Evolutionary conservation across 352 stramenopile species (phyloP), one percentile per base, ranked within the genome.

Genomic region (Pythium phragmiticola): DNA sequence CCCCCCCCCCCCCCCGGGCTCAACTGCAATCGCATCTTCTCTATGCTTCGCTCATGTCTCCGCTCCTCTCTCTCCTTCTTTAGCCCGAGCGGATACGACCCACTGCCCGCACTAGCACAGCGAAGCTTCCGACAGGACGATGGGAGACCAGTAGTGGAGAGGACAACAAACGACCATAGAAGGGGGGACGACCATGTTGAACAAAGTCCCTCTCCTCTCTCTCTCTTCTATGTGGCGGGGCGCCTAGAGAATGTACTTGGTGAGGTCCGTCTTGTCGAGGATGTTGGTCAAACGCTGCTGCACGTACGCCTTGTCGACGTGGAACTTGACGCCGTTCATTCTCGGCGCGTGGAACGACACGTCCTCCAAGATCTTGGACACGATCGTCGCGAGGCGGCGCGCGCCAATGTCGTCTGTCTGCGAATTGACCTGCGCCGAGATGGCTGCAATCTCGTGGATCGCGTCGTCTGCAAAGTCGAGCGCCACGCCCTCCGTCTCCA

Each of bases 371-470:
- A 99, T 98, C 60, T 98, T 93, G 75, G 98, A 97, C 69, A 99
- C 78, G 63, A 94, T 88, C 17, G 97, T 99, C 69, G 98, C 96
- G 47, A 99, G 81, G 47, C 98, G 90, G 39, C 98, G 81, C 14
- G 98, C 97, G 49, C 98, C 98, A 72, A 99, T 99, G 80, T 99
- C 99, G 77, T 99, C 95, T 3, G 97, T 95, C 49, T 96, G 96
- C 50, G 92, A 89, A 78, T 99, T 99, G 57, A 98, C 85, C 65
- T 94, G 76, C 45, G 92, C 89, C 53, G 96, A 96, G 58, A 98
- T 93, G 60, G 80, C 75, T 23, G 97, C 97, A 62, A 99, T 99
- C 82, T 99, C 95, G 48, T 91, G 72, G 74, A 99, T 88, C 9
- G 97, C 97, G 30, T 98, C 94, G 43, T 98, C 90, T 49, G 95